Conservation (phyloP, 345 rosid genomes). For the Citropsis articulata region DNA sequence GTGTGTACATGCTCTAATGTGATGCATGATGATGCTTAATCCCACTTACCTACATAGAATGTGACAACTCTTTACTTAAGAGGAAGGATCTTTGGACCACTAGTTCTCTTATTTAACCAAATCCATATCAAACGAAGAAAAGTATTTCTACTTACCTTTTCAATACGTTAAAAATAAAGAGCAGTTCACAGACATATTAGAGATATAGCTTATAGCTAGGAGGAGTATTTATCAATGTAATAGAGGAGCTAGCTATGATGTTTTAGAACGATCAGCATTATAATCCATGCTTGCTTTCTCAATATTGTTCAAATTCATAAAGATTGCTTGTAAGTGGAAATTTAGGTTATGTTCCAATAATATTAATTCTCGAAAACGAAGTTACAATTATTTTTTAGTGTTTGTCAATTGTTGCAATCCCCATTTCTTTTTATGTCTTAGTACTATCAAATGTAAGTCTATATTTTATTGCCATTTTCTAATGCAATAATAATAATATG, state of each 20-base stretch:
- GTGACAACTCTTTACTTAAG: conserved; percentile 21
- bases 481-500: neutral
- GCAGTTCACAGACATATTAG: neutral
- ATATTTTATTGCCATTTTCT: neutral
- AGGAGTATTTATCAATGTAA: neutral
- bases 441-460: neutral
- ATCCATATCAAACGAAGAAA: neutral
- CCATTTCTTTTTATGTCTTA: neutral
- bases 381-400: neutral
- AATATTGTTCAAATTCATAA: too few relatives aligned
- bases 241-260: neutral
- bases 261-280: neutral
- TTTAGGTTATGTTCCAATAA: neutral
- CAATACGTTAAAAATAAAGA: neutral
- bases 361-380: neutral
- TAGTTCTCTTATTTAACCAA: neutral
- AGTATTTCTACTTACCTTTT: neutral
- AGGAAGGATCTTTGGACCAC: conserved; percentile 21
- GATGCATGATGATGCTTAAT: neutral
- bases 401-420: neutral
- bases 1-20: neutral
- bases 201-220: too few relatives aligned
- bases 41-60: conserved; percentile 11
- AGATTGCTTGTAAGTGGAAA: neutral
- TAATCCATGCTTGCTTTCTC: neutral